Conservation (phyloP, 768 basidiomycete genomes). For the Mycena rosella region DNA sequence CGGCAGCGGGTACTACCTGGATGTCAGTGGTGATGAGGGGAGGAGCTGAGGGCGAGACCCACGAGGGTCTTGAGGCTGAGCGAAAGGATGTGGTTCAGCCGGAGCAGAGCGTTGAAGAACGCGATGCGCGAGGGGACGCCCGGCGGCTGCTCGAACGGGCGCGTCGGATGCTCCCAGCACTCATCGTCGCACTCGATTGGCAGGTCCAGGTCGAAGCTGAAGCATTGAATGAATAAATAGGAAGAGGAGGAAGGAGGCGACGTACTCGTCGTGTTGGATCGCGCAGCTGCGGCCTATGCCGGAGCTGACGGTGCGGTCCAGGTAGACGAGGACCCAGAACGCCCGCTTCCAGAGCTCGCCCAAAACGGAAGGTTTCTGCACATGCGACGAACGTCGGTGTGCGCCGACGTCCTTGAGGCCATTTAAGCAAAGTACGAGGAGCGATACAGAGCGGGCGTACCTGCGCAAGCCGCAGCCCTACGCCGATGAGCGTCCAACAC, state of each 20-base stretch:
- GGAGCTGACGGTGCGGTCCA: constrained; percentile 63
- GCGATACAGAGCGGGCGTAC: neutral
- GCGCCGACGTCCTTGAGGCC: constrained; percentile 27
- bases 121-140: constrained; percentile 65
- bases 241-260: constrained; percentile 47
- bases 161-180: constrained; percentile 71
- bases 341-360: constrained; percentile 82
- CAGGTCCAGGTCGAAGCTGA: constrained; percentile 80
- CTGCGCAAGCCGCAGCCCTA: constrained; percentile 39
- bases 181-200: constrained; percentile 75
- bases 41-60: constrained; percentile 4
- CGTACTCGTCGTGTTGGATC: constrained; percentile 48
- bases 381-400: constrained; percentile 43
- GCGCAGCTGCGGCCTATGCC: constrained; percentile 63
- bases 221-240: neutral
- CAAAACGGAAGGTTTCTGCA: constrained; percentile 58
- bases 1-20: constrained; percentile 72
- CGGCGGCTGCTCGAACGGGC: constrained; percentile 74
- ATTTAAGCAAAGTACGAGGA: constrained; percentile 23
- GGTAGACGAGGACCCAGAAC: constrained; percentile 60
- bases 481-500: constrained; percentile 77
- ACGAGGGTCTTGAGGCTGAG: constrained; percentile 72
- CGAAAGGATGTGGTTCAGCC: constrained; percentile 71
- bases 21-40: neutral
- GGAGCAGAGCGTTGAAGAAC: constrained; percentile 67